phyloP scores from a whole-genome alignment of 2,329 filamentous ascomycete genomes.

The Tolypocladium tropicale region DNA sequence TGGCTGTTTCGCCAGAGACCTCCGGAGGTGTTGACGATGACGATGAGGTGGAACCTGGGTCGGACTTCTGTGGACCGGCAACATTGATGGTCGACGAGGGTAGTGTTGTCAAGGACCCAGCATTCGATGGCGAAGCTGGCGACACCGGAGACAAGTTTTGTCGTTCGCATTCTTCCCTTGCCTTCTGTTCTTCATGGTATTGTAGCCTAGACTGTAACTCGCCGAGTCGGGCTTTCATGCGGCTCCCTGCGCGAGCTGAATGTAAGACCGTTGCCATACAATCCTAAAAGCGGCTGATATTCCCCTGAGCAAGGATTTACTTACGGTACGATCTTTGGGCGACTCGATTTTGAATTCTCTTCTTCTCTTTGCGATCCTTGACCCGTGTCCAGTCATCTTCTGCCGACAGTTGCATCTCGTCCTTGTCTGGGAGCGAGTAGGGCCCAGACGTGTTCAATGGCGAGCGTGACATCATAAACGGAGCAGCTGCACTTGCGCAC shows the following conservation, averaged over 20 bases:
- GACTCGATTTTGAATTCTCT: slow-evolving; percentile 7
- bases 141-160: neutral
- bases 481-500: neutral
- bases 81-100: neutral
- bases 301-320: neutral
- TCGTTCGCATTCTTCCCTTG: neutral
- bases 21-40: neutral
- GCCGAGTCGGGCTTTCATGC: neutral
- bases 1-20: neutral
- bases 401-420: neutral
- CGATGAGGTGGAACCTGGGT: neutral
- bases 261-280: neutral
- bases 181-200: neutral
- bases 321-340: slow-evolving; percentile 5
- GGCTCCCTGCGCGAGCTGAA: neutral
- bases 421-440: neutral
- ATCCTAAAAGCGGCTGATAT: neutral
- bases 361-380: slow-evolving; percentile 6
- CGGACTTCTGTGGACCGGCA: neutral
- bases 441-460: neutral
- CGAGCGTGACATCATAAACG: neutral
- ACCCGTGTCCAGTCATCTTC: slow-evolving; percentile 9
- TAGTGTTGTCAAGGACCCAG: neutral
- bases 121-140: neutral
- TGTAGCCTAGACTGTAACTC: neutral